These are phyloP conservation scores for Berkeleyomyces basicola DNA, from an alignment of 2,329 filamentous ascomycete species.

Conservation along the genomic window DNA sequence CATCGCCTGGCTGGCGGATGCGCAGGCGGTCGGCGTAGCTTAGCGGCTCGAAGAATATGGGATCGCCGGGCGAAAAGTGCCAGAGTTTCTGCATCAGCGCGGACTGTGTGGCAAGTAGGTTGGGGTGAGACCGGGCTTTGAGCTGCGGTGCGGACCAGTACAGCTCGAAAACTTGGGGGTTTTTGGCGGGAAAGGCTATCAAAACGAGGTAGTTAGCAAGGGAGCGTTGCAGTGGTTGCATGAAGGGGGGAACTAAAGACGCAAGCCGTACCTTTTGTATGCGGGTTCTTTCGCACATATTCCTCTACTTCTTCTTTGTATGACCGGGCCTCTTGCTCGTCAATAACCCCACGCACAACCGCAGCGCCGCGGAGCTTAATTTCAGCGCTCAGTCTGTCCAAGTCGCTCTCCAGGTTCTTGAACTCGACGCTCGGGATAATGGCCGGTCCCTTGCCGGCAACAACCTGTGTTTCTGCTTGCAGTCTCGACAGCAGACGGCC, in stretches of 20 bases:
- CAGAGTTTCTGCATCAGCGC: constrained; percentile 44
- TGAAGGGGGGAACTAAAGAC: neutral
- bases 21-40: constrained; percentile 54
- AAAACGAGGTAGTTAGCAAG: neutral
- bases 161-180: too few species aligned
- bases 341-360: constrained; percentile 48
- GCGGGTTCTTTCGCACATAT: too few species aligned
- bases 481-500: too few species aligned
- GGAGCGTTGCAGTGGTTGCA: neutral
- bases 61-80: constrained; percentile 37
- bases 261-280: neutral
- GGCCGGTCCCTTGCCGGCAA: too few species aligned
- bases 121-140: too few species aligned
- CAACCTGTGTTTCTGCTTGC: too few species aligned
- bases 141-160: too few species aligned
- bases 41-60: constrained; percentile 30
- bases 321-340: constrained; percentile 37
- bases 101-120: constrained; percentile 29
- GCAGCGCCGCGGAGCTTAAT: constrained; percentile 41
- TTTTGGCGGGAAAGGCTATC: too few species aligned
- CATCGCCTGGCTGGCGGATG: constrained; percentile 37
- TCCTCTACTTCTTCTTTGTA: constrained; percentile 38
- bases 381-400: too few species aligned
- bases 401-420: too few species aligned
- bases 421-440: too few species aligned